A percentile compares a stretch with the other conserved stretches of the same genome.
Conservation (phyloP, 176 grass and related monocot genomes). For the Zoysia japonica region DNA sequence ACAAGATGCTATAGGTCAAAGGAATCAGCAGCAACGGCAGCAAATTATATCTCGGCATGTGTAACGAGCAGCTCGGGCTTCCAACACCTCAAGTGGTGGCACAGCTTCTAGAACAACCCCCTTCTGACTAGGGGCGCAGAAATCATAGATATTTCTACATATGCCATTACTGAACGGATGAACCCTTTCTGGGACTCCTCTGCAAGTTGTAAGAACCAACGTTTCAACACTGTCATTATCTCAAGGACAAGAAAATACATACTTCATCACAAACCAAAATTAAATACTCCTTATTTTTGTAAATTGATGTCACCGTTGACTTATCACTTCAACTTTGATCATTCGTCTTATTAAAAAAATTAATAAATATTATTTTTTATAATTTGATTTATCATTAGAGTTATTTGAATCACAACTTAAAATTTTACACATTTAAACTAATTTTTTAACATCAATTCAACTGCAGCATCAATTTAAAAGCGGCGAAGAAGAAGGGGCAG, state of each 20-base stretch:
- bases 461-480: too few species aligned
- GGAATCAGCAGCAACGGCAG: conserved; percentile 79
- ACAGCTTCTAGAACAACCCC: conserved; percentile 67
- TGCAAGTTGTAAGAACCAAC: conserved; percentile 39
- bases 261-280: background rate
- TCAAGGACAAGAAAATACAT: conserved; percentile 1
- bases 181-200: conserved; percentile 79
- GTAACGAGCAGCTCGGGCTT: conserved; percentile 73
- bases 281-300: background rate
- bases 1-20: conserved; percentile 42
- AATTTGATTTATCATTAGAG: too few species aligned
- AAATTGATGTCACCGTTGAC: too few species aligned
- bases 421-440: too few species aligned
- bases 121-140: conserved; percentile 57
- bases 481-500: conserved; percentile 19
- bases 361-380: too few species aligned
- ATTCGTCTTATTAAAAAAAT: too few species aligned
- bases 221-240: conserved; percentile 5
- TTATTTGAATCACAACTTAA: too few species aligned
- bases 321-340: too few species aligned
- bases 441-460: too few species aligned
- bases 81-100: conserved; percentile 64
- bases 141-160: conserved; percentile 65
- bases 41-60: conserved; percentile 72
- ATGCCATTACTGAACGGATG: conserved; percentile 88